A percentile compares a stretch with the other conserved stretches of the same genome.
phyloP scores from a whole-genome alignment of 2,329 filamentous ascomycete species.

The Huntiella bhutanensis region DNA sequence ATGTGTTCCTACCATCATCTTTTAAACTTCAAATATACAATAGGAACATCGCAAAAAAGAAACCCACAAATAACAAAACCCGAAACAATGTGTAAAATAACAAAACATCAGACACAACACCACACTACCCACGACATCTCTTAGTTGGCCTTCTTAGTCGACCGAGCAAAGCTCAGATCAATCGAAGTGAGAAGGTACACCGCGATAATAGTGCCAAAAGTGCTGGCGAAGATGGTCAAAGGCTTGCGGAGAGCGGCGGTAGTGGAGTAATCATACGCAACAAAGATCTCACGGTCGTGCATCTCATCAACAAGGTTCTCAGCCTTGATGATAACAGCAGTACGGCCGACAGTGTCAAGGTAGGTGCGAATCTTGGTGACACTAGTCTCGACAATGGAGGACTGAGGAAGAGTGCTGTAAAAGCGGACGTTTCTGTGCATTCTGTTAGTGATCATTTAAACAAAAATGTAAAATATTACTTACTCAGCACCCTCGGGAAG shows the following conservation, averaged over 20 bases:
- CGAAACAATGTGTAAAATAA: too few relatives aligned
- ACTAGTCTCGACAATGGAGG: constrained; percentile 37
- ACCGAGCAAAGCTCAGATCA: constrained; percentile 50
- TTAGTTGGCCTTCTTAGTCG: constrained; percentile 10
- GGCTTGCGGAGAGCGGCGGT: constrained; percentile 68
- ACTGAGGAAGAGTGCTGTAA: constrained; percentile 49
- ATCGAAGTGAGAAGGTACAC: constrained; percentile 60
- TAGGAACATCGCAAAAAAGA: too few relatives aligned
- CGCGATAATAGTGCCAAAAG: constrained; percentile 54
- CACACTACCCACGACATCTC: too few relatives aligned
- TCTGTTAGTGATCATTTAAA: not conserved
- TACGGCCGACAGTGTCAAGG: constrained; percentile 83
- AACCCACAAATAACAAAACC: too few relatives aligned
- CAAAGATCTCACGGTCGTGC: constrained; percentile 62
- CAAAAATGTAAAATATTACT: constrained; percentile 19
- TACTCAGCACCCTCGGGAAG: constrained; percentile 81
- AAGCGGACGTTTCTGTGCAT: constrained; percentile 56
- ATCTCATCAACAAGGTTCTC: constrained; percentile 82
- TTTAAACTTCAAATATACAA: too few relatives aligned
- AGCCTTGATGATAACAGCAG: constrained; percentile 59
- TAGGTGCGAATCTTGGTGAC: constrained; percentile 64
- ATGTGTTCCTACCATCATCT: too few relatives aligned
- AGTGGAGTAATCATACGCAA: constrained; percentile 73
- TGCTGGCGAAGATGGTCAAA: constrained; percentile 55
- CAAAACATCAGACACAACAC: too few relatives aligned